Evolutionary conservation across 257 asterid species (phyloP).

Genomic region (Buddleja alternifolia): DNA sequence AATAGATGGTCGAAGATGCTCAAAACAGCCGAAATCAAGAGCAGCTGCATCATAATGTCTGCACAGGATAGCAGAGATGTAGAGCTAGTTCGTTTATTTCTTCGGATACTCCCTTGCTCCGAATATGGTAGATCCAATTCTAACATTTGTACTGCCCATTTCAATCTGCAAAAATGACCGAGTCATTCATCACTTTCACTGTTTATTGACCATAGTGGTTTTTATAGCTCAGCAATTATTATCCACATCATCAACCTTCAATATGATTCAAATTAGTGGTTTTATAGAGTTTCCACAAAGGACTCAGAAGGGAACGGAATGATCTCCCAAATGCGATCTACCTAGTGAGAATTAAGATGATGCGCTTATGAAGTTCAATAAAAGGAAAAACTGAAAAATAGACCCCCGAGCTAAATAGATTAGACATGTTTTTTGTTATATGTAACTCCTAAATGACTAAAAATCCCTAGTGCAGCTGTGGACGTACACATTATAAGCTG

Average conservation of each 20-base stretch:
- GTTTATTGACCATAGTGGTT: neutral
- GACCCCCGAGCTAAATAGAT: no score
- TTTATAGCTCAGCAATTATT: neutral
- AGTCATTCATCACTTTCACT: slow-evolving; percentile 9
- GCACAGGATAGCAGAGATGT: slow-evolving; percentile 5
- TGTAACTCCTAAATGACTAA: no score
- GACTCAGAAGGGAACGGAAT: neutral
- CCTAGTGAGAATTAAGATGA: no score
- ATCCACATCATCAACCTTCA: neutral
- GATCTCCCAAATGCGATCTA: no score
- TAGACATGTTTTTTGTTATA: no score
- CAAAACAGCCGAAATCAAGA: slow-evolving; percentile 21
- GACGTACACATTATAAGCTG: no score
- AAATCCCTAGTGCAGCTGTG: no score
- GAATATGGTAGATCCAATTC: slow-evolving; percentile 96
- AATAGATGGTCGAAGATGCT: neutral
- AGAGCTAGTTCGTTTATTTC: slow-evolving; percentile 40
- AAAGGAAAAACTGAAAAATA: no score
- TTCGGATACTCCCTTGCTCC: slow-evolving; percentile 89
- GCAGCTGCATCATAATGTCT: neutral
- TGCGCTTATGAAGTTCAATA: no score
- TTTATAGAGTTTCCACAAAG: neutral
- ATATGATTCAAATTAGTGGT: neutral
- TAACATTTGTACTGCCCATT: slow-evolving; percentile 94
- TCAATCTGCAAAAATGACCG: slow-evolving; percentile 67